Base-by-base conservation (phyloP, 108 stramenopile genomes). In the Discostella pseudostelligera region DNA sequence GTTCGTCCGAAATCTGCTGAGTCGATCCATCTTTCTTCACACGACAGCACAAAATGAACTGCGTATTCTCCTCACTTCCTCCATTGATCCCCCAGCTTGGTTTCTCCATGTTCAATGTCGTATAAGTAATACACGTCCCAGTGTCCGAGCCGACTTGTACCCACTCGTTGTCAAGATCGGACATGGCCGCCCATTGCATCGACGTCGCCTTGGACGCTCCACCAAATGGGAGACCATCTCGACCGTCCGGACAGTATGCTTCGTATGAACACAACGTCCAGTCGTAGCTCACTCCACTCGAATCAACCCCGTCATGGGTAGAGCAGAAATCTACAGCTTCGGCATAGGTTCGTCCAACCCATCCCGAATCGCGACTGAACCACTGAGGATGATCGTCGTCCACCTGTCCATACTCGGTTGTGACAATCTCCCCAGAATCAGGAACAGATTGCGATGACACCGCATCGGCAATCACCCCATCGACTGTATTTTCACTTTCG, bases 311-410 rank as follows among this genome's bases (percentile, higher is more conserved):
- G 4, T 4, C 14, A 29, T 29, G 25, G 25, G 49, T 49, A 20
- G 47, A 49, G 44, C 68, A 69, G 37, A 69, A 69, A 11, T 28
- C 47, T 2, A 51, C 36, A 3, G 43, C 59, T 26, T 51, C 16
- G 21, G 40, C 11, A 39, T 60, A 72, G 22, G 39, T 42, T 16
- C 40, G 40, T 10, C 71, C 71, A 10, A 25, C 20, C 71, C 71
- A 72, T 50, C 71, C 71, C 0, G 32, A 29, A 12, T 24, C 1
- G 1, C 71, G 62, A 59, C 51, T 56, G 25, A 19, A 72, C 63
- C 57, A 65, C 9, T 12, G 0, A 10, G 71, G 71, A 4, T 39
- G 11, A 20, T 51, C 48, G 13, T 1, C 57, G 16, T 39, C 39
- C 24, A 14, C 45, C 37, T 51, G 39, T 0, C 42, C 14, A 16